Base-by-base conservation (phyloP, 805 yeast species). In the Wickerhamiella qilinensis region DNA sequence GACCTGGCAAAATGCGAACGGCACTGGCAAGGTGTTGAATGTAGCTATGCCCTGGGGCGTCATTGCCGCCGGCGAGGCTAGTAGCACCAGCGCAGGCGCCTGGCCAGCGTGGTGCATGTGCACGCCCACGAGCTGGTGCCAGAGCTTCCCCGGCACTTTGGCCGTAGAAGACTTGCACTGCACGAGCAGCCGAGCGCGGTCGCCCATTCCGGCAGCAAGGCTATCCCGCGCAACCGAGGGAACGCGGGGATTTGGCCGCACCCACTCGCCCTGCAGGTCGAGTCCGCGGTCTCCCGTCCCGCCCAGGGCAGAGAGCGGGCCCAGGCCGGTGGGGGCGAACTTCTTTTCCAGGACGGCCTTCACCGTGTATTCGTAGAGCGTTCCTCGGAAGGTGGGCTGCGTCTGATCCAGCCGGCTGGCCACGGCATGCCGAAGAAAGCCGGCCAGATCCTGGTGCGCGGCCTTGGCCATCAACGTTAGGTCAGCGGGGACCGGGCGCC, bases 111-210 rank as follows among this genome's bases (percentile, higher is more conserved):
- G 20, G 14, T 32, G 37, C 25, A 25, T 20, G 19, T 31, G 36
- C 2, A 35, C 37, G 7, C 46, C 46, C 5, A 40, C 38, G 24
- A 40, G 34, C 25, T 43, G 42, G 17, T 44, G 43, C 43, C 41
- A 36, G 15, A 38, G 19, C 5, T 21, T 22, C 9, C 41, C 38
- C 24, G 41, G 33, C 14, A 40, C 42, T 33, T 43, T 43, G 9
- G 38, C 30, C 12, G 18, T n/a, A 25, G 42, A 40, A 6, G 42
- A 43, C 29, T 43, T 43, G 28, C 46, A 43, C 36, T 43, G 46
- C 14, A 43, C 46, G 4, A 41, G 24, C 12, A 42, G 40, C 3
- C 25, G 21, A 9, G 36, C 12, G 15, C 32, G 31, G 17, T 24
- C 16, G 8, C 9, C 14, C n/a, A 7, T 3, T 16, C 32, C 33